phyloP scores from a whole-genome alignment of 2,329 filamentous ascomycete species.

The Aspergillus alliaceus region DNA sequence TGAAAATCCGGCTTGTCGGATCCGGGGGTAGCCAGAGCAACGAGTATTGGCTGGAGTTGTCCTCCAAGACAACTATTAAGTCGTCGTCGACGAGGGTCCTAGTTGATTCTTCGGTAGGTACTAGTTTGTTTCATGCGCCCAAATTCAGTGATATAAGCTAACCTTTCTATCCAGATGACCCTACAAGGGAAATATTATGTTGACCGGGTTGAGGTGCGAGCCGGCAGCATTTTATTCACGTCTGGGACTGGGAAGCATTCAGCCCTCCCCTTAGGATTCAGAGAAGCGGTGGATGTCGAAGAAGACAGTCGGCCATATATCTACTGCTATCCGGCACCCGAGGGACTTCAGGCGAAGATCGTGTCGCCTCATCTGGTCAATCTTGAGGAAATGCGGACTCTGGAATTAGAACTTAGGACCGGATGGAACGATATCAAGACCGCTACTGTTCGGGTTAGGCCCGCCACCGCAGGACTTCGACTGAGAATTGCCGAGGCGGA shows the following conservation, averaged over 20 bases:
- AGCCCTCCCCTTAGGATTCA: constrained; percentile 35
- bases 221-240: constrained; percentile 41
- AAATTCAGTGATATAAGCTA: neutral
- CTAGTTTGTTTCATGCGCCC: neutral
- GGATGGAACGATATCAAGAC: constrained; percentile 68
- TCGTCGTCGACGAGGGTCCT: constrained; percentile 56
- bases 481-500: constrained; percentile 54
- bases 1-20: constrained; percentile 64
- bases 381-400: constrained; percentile 73
- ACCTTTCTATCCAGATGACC: constrained; percentile 28
- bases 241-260: constrained; percentile 29
- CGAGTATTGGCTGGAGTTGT: constrained; percentile 66
- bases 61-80: constrained; percentile 48
- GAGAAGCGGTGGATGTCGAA: constrained; percentile 32
- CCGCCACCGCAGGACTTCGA: constrained; percentile 61
- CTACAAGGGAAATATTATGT: constrained; percentile 71
- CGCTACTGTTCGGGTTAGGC: constrained; percentile 54
- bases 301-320: constrained; percentile 60
- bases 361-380: constrained; percentile 69
- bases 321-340: constrained; percentile 69
- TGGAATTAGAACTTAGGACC: constrained; percentile 71
- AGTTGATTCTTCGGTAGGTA: constrained; percentile 49
- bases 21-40: constrained; percentile 49
- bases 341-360: constrained; percentile 68
- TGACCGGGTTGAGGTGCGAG: constrained; percentile 65